Base-by-base conservation (phyloP, 108 stramenopile species). In the Phaeodactylum tricornutum region DNA sequence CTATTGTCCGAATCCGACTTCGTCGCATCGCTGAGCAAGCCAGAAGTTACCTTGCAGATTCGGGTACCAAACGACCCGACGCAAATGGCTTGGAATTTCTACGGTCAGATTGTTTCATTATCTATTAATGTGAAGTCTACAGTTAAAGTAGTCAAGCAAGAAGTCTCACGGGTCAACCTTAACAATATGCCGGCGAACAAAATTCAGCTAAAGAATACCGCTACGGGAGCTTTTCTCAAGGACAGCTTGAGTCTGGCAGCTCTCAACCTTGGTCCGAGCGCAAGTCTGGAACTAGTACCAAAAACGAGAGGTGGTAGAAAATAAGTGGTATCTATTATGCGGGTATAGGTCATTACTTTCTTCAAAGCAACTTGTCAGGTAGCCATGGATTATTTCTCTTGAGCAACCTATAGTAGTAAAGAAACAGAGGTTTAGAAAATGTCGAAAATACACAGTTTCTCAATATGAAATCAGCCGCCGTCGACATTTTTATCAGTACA, bases 151-250 rank as follows among this genome's bases (percentile, higher is more conserved):
- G 46, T 93, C 45, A 93, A 93, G 69, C 75, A 57, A 41, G 45
- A 60, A 40, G 53, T 87, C 3, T 65, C 71, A 1, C 63, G 58
- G 33, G 30, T 35, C 2, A 66, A 78, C 41, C 52, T 87, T 38
- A 76, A 74, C 38, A 74, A 62, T 15, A 93, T 93, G 82, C 84
- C 84, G 5, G 50, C 61, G 34, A 93, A 93, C 61, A 93, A 93
- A 41, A 81, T 86, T 57, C 84, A 88, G 59, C 55, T 93, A 34
- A 85, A 77, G 59, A 4, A 39, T 22, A 17, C 29, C 5, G 41
- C 61, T 6, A 56, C 47, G 5, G 48, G 50, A 30, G 80, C 72
- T 4, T 93, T 88, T 44, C 54, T 84, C 56, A 85, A 81, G 36
- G 75, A 87, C 56, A 65, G 40, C 17, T 23, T 62, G 3, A 69